A percentile compares a stretch with the other conserved stretches of the same genome.
Conservation (phyloP, 2,329 filamentous ascomycete species). For the Penicillium sp. region DNA sequence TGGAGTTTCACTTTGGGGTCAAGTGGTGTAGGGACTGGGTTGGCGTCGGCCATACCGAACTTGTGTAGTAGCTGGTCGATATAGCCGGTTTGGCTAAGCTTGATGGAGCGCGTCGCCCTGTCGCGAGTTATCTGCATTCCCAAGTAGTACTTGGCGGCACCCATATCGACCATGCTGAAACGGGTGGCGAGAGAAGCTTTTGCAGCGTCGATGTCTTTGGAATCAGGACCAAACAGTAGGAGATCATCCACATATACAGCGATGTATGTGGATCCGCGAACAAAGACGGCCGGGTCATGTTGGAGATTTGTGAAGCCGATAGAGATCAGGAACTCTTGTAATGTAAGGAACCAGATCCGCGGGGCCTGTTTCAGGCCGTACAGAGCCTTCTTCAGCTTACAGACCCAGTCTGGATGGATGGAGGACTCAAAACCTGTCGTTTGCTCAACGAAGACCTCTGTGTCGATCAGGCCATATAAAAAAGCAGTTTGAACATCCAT, state of each 20-base stretch:
- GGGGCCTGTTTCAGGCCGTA: neutral
- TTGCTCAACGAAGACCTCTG: slow-evolving; percentile 14
- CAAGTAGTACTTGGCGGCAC: neutral
- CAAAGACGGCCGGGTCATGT: neutral
- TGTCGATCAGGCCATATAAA: slow-evolving; percentile 17
- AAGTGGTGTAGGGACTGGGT: too few species aligned
- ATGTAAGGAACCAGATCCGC: slow-evolving; percentile 7
- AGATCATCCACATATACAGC: slow-evolving; percentile 8
- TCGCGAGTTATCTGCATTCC: too few species aligned
- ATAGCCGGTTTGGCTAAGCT: too few species aligned
- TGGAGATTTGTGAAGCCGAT: slow-evolving; percentile 5
- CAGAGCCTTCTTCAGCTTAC: neutral
- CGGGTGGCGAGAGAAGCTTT: neutral
- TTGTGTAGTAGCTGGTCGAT: too few species aligned
- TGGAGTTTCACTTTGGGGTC: too few species aligned
- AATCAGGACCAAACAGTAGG: slow-evolving; percentile 4
- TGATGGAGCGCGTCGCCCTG: too few species aligned
- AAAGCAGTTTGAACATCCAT: slow-evolving; percentile 32
- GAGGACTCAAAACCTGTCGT: neutral
- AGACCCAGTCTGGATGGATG: slow-evolving; percentile 4
- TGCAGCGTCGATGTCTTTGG: neutral
- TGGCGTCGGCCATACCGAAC: too few species aligned
- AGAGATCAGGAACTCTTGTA: slow-evolving; percentile 4
- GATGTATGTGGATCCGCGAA: slow-evolving; percentile 7
- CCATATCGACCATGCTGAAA: slow-evolving; percentile 4